Evolutionary conservation across 768 basidiomycete species (phyloP).

Genomic region (Leccinum incarnatum): DNA sequence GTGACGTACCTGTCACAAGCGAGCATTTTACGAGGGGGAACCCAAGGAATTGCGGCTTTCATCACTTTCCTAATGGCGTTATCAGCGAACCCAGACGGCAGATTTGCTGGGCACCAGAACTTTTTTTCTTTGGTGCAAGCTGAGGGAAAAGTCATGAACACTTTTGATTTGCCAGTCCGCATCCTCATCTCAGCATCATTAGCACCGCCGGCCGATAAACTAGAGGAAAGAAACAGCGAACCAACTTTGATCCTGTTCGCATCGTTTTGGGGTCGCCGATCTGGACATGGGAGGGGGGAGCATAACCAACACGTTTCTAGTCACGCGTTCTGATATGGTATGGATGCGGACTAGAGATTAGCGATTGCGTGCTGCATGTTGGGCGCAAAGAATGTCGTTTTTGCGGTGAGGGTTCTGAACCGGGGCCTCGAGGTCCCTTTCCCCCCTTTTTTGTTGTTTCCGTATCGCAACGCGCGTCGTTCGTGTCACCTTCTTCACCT

Average conservation of each 20-base stretch:
- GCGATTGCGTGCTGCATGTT: not conserved
- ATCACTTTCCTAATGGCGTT: conserved; percentile 21
- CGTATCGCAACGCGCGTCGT: not conserved
- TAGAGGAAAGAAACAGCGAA: not conserved
- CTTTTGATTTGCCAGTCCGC: conserved; percentile 12
- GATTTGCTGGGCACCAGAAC: conserved; percentile 6
- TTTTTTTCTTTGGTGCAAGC: not conserved
- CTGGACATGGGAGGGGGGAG: conserved; percentile 6
- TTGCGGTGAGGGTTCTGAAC: conserved; percentile 6
- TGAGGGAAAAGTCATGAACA: not conserved
- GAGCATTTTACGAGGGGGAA: conserved; percentile 5
- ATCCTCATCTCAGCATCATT: not conserved
- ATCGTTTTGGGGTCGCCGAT: not conserved
- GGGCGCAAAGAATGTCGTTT: conserved; percentile 13
- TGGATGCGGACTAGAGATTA: conserved; percentile 4
- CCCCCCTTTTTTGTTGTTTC: not conserved
- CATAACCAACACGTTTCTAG: conserved; percentile 17
- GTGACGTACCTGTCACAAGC: conserved; percentile 18
- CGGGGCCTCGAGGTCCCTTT: conserved; percentile 9
- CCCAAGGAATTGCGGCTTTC: conserved; percentile 6
- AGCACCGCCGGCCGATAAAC: not conserved
- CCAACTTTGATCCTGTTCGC: not conserved
- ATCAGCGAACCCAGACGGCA: conserved; percentile 14
- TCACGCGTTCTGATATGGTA: conserved; percentile 8
- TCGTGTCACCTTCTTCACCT: not conserved